Conservation (phyloP, 2,329 filamentous ascomycete genomes). For the Xylariaceae sp. region DNA sequence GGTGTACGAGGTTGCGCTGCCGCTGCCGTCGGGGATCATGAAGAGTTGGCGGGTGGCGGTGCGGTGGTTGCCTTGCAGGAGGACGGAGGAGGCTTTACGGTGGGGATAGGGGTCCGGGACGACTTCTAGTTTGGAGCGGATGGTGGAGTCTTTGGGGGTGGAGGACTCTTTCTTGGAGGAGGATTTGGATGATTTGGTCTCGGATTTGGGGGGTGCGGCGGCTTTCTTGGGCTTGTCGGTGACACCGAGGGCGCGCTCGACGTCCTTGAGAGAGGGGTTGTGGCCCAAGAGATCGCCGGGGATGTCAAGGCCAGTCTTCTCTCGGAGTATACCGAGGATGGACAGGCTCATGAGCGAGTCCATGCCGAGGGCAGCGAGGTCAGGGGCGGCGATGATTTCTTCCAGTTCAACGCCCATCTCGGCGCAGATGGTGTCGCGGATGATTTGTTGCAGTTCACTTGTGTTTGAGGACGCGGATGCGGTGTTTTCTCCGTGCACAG, state of each 20-base stretch:
- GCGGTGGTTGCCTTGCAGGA: slow-evolving; percentile 47
- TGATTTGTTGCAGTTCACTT: slow-evolving; percentile 44
- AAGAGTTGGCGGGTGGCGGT: slow-evolving; percentile 46
- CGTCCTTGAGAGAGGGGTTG: slow-evolving; percentile 58
- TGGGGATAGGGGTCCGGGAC: slow-evolving; percentile 42
- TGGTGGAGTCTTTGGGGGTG: slow-evolving; percentile 34
- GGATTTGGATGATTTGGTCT: slow-evolving; percentile 25
- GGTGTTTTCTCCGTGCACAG: slow-evolving; percentile 38
- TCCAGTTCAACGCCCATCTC: slow-evolving; percentile 68
- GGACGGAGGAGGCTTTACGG: slow-evolving; percentile 43
- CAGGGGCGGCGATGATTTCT: slow-evolving; percentile 51
- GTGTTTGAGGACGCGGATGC: slow-evolving; percentile 36
- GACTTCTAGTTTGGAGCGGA: slow-evolving; percentile 36
- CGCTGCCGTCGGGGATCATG: slow-evolving; percentile 52
- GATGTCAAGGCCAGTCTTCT: slow-evolving; percentile 48
- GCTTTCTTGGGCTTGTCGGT: slow-evolving; percentile 37
- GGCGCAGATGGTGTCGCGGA: slow-evolving; percentile 62
- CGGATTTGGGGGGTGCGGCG: slow-evolving; percentile 27
- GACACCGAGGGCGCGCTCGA: slow-evolving; percentile 58
- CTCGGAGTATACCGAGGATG: slow-evolving; percentile 50
- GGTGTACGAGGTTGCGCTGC: slow-evolving; percentile 62
- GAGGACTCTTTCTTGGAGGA: slow-evolving; percentile 18
- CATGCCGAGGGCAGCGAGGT: slow-evolving; percentile 53
- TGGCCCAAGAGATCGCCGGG: slow-evolving; percentile 57
- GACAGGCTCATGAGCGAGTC: slow-evolving; percentile 55